These are phyloP conservation scores for Salvia miltiorrhiza DNA, from an alignment of 257 asterid genomes.

Conservation along the genomic window DNA sequence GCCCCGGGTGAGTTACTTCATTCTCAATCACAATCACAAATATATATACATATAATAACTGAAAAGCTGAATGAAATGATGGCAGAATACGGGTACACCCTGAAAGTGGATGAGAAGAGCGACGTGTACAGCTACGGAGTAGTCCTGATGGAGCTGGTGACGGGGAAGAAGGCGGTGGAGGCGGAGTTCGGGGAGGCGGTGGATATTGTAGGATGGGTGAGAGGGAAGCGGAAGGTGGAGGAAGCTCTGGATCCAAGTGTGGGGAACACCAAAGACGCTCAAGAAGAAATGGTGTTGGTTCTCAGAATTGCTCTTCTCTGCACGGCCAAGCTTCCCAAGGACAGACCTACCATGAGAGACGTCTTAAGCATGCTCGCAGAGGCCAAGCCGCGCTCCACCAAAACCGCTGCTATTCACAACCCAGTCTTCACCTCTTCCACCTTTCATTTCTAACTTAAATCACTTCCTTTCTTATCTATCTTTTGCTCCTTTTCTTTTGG, in stretches of 20 bases:
- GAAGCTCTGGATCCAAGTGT: slow-evolving; percentile 36
- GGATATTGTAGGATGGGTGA: slow-evolving; percentile 44
- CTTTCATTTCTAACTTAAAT: slow-evolving; percentile 15
- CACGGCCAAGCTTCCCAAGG: slow-evolving; percentile 46
- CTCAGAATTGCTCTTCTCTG: slow-evolving; percentile 50
- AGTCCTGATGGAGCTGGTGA: slow-evolving; percentile 51
- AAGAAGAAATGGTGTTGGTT: slow-evolving; percentile 57
- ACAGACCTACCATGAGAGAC: slow-evolving; percentile 58
- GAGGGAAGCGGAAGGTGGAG: slow-evolving; percentile 28
- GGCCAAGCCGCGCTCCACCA: slow-evolving; percentile 57
- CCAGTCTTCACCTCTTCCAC: slow-evolving; percentile 43
- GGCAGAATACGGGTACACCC: slow-evolving; percentile 57
- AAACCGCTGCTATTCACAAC: slow-evolving; percentile 31
- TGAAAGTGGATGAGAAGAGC: slow-evolving; percentile 56
- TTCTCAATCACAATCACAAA: too few relatives aligned
- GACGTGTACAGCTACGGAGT: slow-evolving; percentile 62
- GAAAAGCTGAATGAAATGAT: too few relatives aligned
- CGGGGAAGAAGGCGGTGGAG: slow-evolving; percentile 50
- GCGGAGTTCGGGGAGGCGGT: slow-evolving; percentile 49
- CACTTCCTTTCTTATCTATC: slow-evolving; percentile 1
- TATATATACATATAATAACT: too few relatives aligned
- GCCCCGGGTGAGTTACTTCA: slow-evolving; percentile 64
- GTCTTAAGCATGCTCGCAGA: slow-evolving; percentile 53
- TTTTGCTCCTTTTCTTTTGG: too few relatives aligned
- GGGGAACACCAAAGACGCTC: slow-evolving; percentile 37